phyloP scores from a whole-genome alignment of 140 eudicot genomes.

The Senecio squalidus region DNA sequence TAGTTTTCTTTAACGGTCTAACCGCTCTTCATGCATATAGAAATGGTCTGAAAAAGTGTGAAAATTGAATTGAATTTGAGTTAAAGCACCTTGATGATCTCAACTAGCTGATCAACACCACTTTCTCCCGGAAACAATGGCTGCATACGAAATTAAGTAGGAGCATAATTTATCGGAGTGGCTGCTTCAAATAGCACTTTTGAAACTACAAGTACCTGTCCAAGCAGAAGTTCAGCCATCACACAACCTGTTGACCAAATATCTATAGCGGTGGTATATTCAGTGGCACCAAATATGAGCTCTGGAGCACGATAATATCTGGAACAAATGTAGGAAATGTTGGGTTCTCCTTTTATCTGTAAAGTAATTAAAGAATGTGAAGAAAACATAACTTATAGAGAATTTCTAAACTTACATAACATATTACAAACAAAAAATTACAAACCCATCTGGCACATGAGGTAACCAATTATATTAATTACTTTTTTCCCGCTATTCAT shows the following conservation, averaged over 20 bases:
- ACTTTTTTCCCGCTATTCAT: too few relatives aligned
- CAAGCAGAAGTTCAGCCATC: constrained; percentile 92
- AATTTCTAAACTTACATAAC: too few relatives aligned
- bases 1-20: too few relatives aligned
- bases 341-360: constrained; percentile 91
- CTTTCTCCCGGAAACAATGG: constrained; percentile 95
- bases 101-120: constrained; percentile 94
- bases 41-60: too few relatives aligned
- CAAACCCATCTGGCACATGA: too few relatives aligned
- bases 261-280: constrained; percentile 88
- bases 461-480: too few relatives aligned
- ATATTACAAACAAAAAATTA: too few relatives aligned
- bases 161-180: not conserved
- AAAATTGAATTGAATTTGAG: too few relatives aligned
- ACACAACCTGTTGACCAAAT: constrained; percentile 97
- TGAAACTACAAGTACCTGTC: constrained; percentile 50
- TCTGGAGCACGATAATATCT: constrained; percentile 97
- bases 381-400: constrained; percentile 1
- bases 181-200: not conserved
- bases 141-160: constrained; percentile 35
- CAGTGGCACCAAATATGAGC: constrained; percentile 94
- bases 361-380: not conserved
- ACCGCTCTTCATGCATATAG: too few relatives aligned
- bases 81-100: constrained; percentile 67
- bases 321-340: constrained; percentile 91